Conservation (phyloP, 139 green algal genomes). For the Chlamydomonas applanata region DNA sequence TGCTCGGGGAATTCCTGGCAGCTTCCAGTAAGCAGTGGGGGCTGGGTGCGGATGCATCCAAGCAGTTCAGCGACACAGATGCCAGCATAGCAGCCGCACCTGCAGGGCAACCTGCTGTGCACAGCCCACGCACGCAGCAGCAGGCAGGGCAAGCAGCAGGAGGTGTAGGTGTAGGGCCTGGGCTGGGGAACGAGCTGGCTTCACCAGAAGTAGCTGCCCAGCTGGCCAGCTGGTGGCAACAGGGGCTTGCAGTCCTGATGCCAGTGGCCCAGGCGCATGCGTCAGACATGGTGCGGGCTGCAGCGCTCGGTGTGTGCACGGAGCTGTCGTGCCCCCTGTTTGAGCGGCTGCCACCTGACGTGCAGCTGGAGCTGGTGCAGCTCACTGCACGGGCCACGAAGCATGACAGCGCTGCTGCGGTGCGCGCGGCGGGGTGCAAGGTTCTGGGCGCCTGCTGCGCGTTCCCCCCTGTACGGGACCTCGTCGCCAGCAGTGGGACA, state of each 20-base stretch:
- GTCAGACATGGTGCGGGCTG: slow-evolving; percentile 44
- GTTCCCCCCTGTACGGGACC: neutral
- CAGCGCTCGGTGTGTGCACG: slow-evolving; percentile 21
- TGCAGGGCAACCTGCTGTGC: too few relatives aligned
- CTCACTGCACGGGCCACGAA: neutral
- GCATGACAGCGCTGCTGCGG: slow-evolving; percentile 32
- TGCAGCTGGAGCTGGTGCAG: slow-evolving; percentile 12
- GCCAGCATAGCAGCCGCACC: too few relatives aligned
- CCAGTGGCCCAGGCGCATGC: slow-evolving; percentile 17
- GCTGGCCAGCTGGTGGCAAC: slow-evolving; percentile 18
- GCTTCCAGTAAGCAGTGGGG: neutral
- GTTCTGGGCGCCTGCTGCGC: slow-evolving; percentile 16
- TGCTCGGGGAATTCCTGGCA: slow-evolving; percentile 27
- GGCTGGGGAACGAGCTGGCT: too few relatives aligned
- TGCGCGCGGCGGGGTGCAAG: slow-evolving; percentile 50
- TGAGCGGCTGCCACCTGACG: slow-evolving; percentile 13
- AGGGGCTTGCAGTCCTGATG: slow-evolving; percentile 27
- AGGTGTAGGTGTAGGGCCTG: too few relatives aligned
- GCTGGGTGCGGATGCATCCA: too few relatives aligned
- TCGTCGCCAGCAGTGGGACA: neutral
- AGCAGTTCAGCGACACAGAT: slow-evolving; percentile 2
- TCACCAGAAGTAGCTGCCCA: too few relatives aligned
- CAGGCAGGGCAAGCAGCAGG: too few relatives aligned
- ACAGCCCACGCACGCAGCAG: neutral
- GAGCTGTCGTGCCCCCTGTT: slow-evolving; percentile 14